phyloP scores from a whole-genome alignment of 1,284 basidiomycete genomes.

The Coniophora puteana region DNA sequence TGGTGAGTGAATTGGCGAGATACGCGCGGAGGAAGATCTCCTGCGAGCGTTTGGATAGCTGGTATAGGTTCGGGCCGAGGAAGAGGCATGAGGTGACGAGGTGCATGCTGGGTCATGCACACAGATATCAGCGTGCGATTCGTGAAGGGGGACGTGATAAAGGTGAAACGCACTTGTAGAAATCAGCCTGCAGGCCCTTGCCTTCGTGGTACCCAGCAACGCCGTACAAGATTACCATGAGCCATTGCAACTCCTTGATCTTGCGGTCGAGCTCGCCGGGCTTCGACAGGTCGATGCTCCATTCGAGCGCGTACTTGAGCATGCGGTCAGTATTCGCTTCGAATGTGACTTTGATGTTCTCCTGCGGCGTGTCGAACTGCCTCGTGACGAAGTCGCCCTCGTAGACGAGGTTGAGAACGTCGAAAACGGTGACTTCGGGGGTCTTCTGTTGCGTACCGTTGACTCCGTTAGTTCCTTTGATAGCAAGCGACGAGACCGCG shows the following conservation, averaged over 20 bases:
- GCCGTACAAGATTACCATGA: conserved; percentile 35
- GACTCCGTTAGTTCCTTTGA: no score
- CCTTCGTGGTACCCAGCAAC: conserved; percentile 36
- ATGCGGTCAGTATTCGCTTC: neutral
- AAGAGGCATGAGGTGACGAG: no score
- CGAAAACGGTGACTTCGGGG: no score
- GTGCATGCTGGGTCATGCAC: no score
- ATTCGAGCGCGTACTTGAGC: conserved; percentile 1
- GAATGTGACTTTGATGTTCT: neutral
- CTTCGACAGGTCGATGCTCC: conserved; percentile 7
- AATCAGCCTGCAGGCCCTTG: conserved; percentile 36
- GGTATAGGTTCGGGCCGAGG: neutral
- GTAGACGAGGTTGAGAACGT: conserved; percentile 2
- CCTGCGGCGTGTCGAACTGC: neutral
- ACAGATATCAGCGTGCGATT: no score
- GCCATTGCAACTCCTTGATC: conserved; percentile 40
- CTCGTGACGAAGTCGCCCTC: neutral
- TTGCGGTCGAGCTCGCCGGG: conserved; percentile 30
- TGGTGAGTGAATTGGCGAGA: no score
- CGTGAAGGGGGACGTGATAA: no score
- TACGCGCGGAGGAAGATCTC: no score
- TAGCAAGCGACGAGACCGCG: no score
- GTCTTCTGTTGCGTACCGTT: no score
- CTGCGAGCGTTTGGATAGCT: no score
- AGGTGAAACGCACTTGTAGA: no score